Evolutionary conservation across 2,329 filamentous ascomycete species (phyloP).

Genomic region (Byssothecium circinans): DNA sequence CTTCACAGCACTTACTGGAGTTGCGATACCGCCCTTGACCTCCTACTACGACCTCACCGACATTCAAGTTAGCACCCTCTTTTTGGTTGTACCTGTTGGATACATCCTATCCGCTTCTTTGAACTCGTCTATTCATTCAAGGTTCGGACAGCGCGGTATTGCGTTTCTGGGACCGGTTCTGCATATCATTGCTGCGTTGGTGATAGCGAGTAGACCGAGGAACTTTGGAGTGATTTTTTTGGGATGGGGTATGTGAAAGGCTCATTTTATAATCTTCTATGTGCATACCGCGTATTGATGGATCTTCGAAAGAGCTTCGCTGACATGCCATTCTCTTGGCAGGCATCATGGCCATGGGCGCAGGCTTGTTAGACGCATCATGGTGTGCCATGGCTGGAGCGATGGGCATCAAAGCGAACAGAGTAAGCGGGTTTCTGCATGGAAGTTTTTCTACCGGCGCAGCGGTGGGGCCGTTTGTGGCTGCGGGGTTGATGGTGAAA

Average conservation of each 20-base stretch:
- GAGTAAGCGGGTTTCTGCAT: slow-evolving; percentile 46
- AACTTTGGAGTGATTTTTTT: slow-evolving; percentile 38
- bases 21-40: slow-evolving; percentile 43
- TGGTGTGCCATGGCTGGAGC: slow-evolving; percentile 52
- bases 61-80: slow-evolving; percentile 49
- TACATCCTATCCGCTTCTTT: slow-evolving; percentile 48
- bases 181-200: slow-evolving; percentile 38
- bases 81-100: slow-evolving; percentile 48
- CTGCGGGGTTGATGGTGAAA: slow-evolving; percentile 32
- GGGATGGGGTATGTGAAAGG: neutral
- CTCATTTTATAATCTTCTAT: neutral
- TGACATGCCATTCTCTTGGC: neutral
- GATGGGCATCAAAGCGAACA: slow-evolving; percentile 43
- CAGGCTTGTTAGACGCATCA: slow-evolving; percentile 48
- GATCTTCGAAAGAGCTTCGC: neutral
- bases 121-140: slow-evolving; percentile 45
- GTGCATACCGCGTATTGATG: neutral
- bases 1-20: slow-evolving; percentile 33
- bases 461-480: slow-evolving; percentile 42
- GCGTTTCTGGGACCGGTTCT: slow-evolving; percentile 45
- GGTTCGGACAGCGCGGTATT: slow-evolving; percentile 48
- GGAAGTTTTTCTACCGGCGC: slow-evolving; percentile 46
- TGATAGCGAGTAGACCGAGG: slow-evolving; percentile 32
- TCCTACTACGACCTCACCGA: slow-evolving; percentile 48
- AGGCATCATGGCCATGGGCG: slow-evolving; percentile 40